Evolutionary conservation across 192 early-diverging fungal genomes (phyloP).

Genomic region (Mortierella antarctica): DNA sequence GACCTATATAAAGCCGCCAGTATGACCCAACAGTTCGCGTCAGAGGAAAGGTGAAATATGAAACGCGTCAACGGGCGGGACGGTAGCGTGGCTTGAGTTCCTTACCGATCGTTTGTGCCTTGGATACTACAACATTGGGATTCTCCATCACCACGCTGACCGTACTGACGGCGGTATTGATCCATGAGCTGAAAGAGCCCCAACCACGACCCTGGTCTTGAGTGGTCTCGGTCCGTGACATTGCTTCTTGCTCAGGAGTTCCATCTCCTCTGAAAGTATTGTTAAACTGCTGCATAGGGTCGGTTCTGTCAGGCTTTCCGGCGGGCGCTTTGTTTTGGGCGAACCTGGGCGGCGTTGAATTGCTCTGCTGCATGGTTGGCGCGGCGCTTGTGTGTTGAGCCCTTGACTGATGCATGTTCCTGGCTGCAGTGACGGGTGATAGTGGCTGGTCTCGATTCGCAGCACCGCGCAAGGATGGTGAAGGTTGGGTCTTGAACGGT

Average conservation of each 20-base stretch:
- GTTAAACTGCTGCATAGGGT: background rate
- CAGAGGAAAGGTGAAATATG: background rate
- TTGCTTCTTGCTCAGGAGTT: background rate
- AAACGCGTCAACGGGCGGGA: background rate
- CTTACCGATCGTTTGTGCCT: constrained; percentile 37
- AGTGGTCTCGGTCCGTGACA: background rate
- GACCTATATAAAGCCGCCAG: constrained; percentile 5
- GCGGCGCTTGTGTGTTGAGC: too few species aligned
- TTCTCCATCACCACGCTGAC: constrained; percentile 50
- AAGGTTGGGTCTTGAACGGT: too few species aligned
- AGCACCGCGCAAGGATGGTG: too few species aligned
- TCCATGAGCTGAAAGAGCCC: constrained; percentile 49
- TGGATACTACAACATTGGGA: constrained; percentile 44
- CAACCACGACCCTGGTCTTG: constrained; percentile 18
- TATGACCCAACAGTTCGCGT: too few species aligned
- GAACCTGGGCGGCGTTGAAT: too few species aligned
- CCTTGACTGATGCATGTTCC: too few species aligned
- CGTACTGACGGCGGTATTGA: constrained; percentile 46
- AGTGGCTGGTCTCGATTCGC: too few species aligned
- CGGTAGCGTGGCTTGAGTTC: background rate
- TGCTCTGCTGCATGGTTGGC: too few species aligned
- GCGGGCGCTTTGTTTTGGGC: too few species aligned
- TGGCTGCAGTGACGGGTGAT: too few species aligned
- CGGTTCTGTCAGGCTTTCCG: background rate
- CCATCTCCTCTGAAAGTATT: too few species aligned